Percentiles rank a stretch among this genome's conserved stretches.
phyloP scores from a whole-genome alignment of 768 basidiomycete genomes.

The Dacryopinax primogenitus region DNA sequence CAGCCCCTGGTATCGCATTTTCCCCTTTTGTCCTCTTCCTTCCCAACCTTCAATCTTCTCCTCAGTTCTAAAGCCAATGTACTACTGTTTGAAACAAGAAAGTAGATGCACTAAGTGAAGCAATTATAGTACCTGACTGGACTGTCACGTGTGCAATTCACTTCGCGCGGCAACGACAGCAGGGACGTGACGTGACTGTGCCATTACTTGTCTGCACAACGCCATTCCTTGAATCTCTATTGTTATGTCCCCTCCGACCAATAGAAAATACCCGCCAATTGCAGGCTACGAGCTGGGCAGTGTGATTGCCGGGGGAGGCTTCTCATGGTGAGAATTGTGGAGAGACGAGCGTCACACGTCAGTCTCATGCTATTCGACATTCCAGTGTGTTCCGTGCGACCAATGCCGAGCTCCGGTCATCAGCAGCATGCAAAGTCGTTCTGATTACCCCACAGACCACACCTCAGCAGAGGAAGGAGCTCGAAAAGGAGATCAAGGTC shows the following conservation, averaged over 20 bases:
- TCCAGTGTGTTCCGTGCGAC: conserved; percentile 69
- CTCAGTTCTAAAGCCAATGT: too few relatives aligned
- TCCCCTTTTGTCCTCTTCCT: too few relatives aligned
- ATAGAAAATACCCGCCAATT: background rate
- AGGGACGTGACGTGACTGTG: background rate
- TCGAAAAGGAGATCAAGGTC: conserved; percentile 87
- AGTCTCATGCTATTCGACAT: conserved; percentile 8
- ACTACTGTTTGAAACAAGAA: too few relatives aligned
- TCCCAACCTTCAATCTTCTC: too few relatives aligned
- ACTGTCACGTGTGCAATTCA: too few relatives aligned
- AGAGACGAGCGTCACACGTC: background rate
- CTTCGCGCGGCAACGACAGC: too few relatives aligned
- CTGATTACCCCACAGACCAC: conserved; percentile 49
- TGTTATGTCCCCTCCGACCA: background rate
- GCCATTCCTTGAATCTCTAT: background rate
- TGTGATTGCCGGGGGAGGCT: conserved; percentile 77
- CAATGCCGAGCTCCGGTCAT: conserved; percentile 46
- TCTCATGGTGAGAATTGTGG: conserved; percentile 51
- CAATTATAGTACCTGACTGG: too few relatives aligned
- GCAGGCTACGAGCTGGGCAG: conserved; percentile 60
- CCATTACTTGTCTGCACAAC: background rate
- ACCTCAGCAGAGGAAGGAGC: conserved; percentile 56
- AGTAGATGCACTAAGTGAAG: too few relatives aligned
- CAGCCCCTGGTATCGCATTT: too few relatives aligned
- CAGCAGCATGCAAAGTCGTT: conserved; percentile 83